These are phyloP conservation scores for Martensiomyces pterosporus DNA, from an alignment of 192 early-diverging fungal genomes.

Conservation along the genomic window DNA sequence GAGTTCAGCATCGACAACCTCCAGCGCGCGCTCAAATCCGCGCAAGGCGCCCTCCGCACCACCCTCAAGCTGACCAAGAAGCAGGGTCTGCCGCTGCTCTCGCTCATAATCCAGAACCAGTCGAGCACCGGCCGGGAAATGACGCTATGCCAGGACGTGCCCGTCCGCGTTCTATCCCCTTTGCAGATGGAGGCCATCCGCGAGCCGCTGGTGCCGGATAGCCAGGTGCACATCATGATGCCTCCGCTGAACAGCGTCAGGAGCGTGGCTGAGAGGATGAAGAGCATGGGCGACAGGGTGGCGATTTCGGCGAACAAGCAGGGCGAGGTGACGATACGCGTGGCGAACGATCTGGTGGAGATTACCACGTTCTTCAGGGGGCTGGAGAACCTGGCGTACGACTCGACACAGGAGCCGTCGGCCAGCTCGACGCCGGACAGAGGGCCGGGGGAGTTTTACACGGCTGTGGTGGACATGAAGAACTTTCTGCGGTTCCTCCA, in stretches of 20 bases:
- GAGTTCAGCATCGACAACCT: constrained; percentile 65
- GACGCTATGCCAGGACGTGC: constrained; percentile 58
- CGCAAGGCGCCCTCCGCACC: constrained; percentile 52
- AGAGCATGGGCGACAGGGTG: constrained; percentile 56
- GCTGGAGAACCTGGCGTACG: constrained; percentile 57
- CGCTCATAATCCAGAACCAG: constrained; percentile 30
- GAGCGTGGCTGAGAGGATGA: constrained; percentile 64
- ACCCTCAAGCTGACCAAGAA: constrained; percentile 65
- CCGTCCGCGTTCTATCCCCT: constrained; percentile 51
- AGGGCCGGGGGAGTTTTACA: constrained; percentile 53
- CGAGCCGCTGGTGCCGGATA: constrained; percentile 56
- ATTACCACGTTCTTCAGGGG: constrained; percentile 59
- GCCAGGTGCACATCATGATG: constrained; percentile 73
- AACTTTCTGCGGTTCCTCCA: constrained; percentile 77
- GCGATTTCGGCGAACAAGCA: constrained; percentile 65
- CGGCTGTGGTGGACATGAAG: constrained; percentile 62
- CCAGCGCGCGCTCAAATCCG: constrained; percentile 58
- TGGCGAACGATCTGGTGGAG: constrained; percentile 56
- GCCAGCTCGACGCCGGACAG: constrained; percentile 25
- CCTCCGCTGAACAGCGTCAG: constrained; percentile 65
- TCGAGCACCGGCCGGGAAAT: constrained; percentile 24
- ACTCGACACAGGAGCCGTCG: constrained; percentile 42
- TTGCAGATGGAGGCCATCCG: constrained; percentile 54
- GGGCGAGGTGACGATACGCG: constrained; percentile 61
- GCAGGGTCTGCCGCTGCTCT: constrained; percentile 24